These are phyloP conservation scores for Kuraishia piskuri DNA, from an alignment of 805 yeast species.

Conservation along the genomic window DNA sequence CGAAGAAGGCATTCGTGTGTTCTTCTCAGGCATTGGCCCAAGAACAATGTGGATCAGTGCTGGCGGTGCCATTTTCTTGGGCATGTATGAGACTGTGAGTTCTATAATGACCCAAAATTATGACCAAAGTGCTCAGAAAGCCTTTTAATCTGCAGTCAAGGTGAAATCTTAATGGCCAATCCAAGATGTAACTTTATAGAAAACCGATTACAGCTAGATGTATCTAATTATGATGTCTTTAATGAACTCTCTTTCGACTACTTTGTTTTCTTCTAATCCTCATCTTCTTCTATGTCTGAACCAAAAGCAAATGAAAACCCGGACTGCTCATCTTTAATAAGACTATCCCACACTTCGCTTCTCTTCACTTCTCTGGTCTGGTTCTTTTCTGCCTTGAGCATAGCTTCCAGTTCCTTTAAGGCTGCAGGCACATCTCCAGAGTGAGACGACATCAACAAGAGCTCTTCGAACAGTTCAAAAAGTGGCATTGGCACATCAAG, in stretches of 20 bases:
- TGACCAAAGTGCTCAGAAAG: not conserved
- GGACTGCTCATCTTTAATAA: conserved; percentile 17
- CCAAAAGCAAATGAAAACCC: conserved; percentile 28
- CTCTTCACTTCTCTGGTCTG: conserved; percentile 22
- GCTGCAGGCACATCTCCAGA: conserved; percentile 26
- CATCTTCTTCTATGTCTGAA: conserved; percentile 9
- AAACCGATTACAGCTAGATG: not conserved
- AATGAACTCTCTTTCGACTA: not conserved
- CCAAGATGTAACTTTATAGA: not conserved
- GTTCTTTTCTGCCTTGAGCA: conserved; percentile 23
- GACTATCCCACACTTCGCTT: conserved; percentile 46
- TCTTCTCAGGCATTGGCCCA: conserved; percentile 85
- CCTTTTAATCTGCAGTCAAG: not conserved
- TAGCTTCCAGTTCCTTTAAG: conserved; percentile 20
- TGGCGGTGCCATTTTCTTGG: conserved; percentile 96
- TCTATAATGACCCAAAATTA: conserved; percentile 16
- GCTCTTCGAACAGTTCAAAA: conserved; percentile 48
- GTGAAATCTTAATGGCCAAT: not conserved
- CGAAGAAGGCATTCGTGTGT: conserved; percentile 70
- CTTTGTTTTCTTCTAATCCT: not conserved
- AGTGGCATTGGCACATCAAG: conserved; percentile 38
- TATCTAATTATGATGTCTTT: not conserved
- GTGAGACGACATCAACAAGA: conserved; percentile 33
- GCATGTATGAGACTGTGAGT: conserved; percentile 76
- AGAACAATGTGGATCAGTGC: conserved; percentile 96